Conservation (phyloP, 163 green algal genomes). For the Chlamydomonas reinhardtii region DNA sequence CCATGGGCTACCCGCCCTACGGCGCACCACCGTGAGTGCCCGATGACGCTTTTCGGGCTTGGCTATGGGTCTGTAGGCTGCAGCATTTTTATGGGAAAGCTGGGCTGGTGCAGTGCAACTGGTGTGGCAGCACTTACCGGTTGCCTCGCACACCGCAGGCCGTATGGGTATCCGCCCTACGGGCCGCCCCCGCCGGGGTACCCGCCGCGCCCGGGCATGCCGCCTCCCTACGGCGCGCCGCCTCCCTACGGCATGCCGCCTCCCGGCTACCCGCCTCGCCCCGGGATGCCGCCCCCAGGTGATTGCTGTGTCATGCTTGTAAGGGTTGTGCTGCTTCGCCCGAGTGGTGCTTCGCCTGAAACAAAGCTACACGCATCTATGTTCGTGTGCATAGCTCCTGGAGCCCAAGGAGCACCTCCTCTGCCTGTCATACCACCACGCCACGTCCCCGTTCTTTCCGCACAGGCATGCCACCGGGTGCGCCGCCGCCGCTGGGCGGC, state of each 20-base stretch:
- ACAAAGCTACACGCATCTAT: too few species aligned
- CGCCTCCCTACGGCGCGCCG: constrained; percentile 14
- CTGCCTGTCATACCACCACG: too few species aligned
- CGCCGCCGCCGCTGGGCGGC: constrained; percentile 12
- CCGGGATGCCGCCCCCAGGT: constrained; percentile 43
- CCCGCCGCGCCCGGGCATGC: background rate
- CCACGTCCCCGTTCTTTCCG: background rate
- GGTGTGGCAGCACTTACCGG: too few species aligned
- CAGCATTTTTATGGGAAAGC: too few species aligned
- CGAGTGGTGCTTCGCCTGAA: too few species aligned
- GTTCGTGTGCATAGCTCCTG: background rate
- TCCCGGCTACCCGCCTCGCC: constrained; percentile 7
- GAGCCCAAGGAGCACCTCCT: too few species aligned
- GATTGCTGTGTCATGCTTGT: background rate
- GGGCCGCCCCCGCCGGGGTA: background rate
- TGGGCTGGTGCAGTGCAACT: too few species aligned
- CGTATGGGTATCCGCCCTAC: constrained; percentile 31
- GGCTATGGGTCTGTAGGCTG: background rate
- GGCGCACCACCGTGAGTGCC: constrained; percentile 33
- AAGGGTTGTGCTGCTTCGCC: too few species aligned
- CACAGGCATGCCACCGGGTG: constrained; percentile 41
- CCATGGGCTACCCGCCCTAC: constrained; percentile 44
- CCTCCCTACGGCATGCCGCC: constrained; percentile 27
- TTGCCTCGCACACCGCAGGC: background rate
- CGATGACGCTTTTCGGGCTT: background rate